A percentile compares a stretch with the other conserved stretches of the same genome.
phyloP scores from a whole-genome alignment of 371 early-diverging fungal species.

The Parasitella parasitica region DNA sequence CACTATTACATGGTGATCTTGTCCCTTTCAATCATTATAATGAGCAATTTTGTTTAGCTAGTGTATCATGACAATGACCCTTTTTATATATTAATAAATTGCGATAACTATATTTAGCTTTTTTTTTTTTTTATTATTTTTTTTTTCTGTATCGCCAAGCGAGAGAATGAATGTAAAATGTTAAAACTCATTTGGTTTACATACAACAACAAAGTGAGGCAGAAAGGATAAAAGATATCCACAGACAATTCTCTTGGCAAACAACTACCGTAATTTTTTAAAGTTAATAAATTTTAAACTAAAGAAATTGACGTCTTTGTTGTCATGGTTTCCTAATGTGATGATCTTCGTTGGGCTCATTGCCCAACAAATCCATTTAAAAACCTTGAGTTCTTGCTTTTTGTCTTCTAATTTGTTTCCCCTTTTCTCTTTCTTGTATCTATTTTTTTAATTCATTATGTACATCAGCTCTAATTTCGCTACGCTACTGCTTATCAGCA shows the following conservation, averaged over 20 bases:
- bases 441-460: not conserved
- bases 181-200: slow-evolving; percentile 1
- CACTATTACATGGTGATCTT: not conserved
- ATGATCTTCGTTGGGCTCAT: not conserved
- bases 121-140: not conserved
- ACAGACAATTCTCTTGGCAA: not conserved
- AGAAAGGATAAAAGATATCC: not conserved
- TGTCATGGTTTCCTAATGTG: not conserved
- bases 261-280: not conserved
- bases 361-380: not conserved
- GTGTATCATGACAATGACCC: not conserved
- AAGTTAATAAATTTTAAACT: not conserved
- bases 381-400: not conserved
- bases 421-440: not conserved
- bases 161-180: no score
- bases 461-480: slow-evolving; percentile 9
- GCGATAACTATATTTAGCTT: not conserved
- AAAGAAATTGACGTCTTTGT: not conserved
- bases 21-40: not conserved
- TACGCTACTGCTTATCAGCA: not conserved
- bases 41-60: not conserved
- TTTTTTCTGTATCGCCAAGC: not conserved
- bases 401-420: slow-evolving; percentile 1
- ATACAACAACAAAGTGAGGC: no score
- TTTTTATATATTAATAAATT: no score